Evolutionary conservation across 371 early-diverging fungal species (phyloP).

Genomic region (Syncephalastrum monosporum): DNA sequence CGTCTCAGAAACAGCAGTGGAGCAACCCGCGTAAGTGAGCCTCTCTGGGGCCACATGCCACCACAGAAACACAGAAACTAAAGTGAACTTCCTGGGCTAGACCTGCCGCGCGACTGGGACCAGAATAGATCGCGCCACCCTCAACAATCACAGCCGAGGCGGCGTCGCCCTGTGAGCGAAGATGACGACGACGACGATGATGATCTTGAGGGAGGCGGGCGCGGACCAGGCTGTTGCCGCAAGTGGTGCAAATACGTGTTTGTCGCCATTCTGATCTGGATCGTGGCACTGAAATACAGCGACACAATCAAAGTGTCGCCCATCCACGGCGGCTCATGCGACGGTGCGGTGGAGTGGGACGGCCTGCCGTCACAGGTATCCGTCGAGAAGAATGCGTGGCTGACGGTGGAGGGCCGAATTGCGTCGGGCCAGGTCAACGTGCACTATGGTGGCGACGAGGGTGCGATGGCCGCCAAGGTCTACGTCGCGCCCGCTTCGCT

Average conservation of each 20-base stretch:
- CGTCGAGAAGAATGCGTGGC: constrained; percentile 14
- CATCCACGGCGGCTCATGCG: constrained; percentile 3
- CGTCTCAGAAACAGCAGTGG: neutral
- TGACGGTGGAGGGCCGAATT: constrained; percentile 12
- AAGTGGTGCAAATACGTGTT: constrained; percentile 25
- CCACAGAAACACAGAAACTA: neutral
- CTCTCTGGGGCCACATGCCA: neutral
- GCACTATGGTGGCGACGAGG: constrained; percentile 9
- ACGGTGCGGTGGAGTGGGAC: constrained; percentile 14
- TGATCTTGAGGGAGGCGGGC: neutral
- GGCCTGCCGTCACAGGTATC: constrained; percentile 11
- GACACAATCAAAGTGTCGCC: constrained; percentile 1
- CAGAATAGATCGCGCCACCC: neutral
- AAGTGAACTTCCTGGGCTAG: neutral
- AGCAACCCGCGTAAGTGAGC: constrained; percentile 17
- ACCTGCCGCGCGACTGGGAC: constrained; percentile 13
- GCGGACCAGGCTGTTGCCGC: constrained; percentile 15
- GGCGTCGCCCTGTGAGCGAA: constrained; percentile 51
- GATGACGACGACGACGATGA: constrained; percentile 25
- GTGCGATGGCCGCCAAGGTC: constrained; percentile 12
- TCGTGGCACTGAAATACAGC: constrained; percentile 21
- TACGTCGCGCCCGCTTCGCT: constrained; percentile 6
- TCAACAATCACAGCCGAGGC: constrained; percentile 1
- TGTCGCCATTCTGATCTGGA: constrained; percentile 16
- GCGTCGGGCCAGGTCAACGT: constrained; percentile 12